A percentile compares a stretch with the other conserved stretches of the same genome.
These are phyloP conservation scores for Dichomitus squalens DNA, from an alignment of 1,284 basidiomycete genomes.

Conservation along the genomic window DNA sequence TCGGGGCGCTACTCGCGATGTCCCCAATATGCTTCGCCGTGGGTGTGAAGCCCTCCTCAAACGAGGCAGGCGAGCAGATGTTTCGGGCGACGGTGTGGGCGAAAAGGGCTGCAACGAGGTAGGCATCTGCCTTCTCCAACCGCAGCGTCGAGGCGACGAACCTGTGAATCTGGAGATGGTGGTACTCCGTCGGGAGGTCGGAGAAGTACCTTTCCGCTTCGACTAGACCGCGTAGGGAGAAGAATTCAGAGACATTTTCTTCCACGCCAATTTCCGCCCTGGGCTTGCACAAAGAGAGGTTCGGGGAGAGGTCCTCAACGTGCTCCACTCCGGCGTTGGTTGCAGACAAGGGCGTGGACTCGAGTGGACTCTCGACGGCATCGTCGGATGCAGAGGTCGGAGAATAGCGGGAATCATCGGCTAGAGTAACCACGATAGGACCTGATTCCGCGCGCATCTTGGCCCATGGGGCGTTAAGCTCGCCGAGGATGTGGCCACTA, in stretches of 20 bases:
- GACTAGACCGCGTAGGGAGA: conserved; percentile 74
- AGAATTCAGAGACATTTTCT: conserved; percentile 79
- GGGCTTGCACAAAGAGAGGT: conserved; percentile 61
- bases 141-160: conserved; percentile 74
- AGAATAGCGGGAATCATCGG: conserved; percentile 46
- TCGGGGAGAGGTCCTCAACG: conserved; percentile 38
- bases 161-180: conserved; percentile 71
- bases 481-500: not conserved
- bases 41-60: conserved; percentile 67
- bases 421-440: no score
- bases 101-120: conserved; percentile 75
- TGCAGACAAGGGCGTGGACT: conserved; percentile 54
- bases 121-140: conserved; percentile 81
- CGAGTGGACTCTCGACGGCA: no score
- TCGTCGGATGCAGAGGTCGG: no score
- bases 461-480: conserved; percentile 50
- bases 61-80: conserved; percentile 53
- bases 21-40: conserved; percentile 83
- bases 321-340: conserved; percentile 57
- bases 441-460: conserved; percentile 67
- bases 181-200: conserved; percentile 65
- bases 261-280: conserved; percentile 79
- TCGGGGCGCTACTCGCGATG: conserved; percentile 86
- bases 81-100: conserved; percentile 55
- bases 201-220: conserved; percentile 89